Base-by-base conservation (phyloP, 257 asterid genomes). In the Lantana camara region DNA sequence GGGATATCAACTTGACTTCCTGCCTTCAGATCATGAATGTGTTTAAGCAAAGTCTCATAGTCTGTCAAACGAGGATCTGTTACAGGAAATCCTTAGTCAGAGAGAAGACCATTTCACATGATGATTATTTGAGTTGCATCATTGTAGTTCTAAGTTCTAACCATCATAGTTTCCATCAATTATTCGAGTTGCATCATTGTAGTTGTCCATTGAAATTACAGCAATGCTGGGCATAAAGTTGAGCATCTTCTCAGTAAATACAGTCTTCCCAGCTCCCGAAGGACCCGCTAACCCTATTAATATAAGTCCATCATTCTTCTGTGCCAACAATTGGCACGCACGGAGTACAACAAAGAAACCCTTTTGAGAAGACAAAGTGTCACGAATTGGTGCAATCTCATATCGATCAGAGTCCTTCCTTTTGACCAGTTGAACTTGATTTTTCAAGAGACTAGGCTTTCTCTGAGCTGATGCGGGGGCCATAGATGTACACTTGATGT, bases 21-120 rank as follows among this genome's bases (percentile, higher is more conserved):
- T 9, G 76, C 80, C 73, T 72, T 83, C 50, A 85, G 82, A 63
- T 83, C 94, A 41, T 79, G 70, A 62, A 85, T 77, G 63, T 85
- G 83, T 60, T 74, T 60, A 5, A 85, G 77, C 75, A 85, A 66
- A 14, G 90, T 85, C 14, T 80, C 90, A 56, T 85, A 85, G 77
- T 85, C 94, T 30, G 90, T 85, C 80, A 85, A 66, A 23, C 94
- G 87, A 58, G 94, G 90, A 61, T 85, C 94, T 85, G 90, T 50
- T 37, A 51, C 37, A 73, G 34, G 54, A 44, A 27, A 65, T 42
- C n/a, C 0, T 42, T 13, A 42, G 49, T n/a, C 10, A 46, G 24
- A 46, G 52, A 46, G 52, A 46, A 42, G 20, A 7, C 49, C 19
- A 14, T n/a, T 42, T 42, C 48, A 12, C 48, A 42, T 4, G 32